A percentile compares a stretch with the other conserved stretches of the same genome.
Evolutionary conservation across 2,329 filamentous ascomycete species (phyloP).

Genomic region (Aspergillus felis): DNA sequence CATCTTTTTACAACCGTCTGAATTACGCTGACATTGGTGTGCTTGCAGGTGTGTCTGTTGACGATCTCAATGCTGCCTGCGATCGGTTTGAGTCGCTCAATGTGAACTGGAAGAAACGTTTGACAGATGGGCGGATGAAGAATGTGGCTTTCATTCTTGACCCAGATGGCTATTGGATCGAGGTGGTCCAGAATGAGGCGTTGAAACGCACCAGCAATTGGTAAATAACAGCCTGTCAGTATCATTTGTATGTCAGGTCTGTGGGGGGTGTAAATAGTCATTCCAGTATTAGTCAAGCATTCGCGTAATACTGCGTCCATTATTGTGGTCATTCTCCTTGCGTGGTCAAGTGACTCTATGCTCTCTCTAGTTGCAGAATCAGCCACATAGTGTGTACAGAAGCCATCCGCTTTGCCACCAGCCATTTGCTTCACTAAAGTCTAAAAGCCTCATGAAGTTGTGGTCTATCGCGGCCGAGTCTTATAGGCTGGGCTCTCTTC

Average conservation of each 20-base stretch:
- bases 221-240: conserved; percentile 16
- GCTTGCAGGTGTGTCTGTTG: conserved; percentile 66
- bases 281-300: neutral
- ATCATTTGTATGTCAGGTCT: neutral
- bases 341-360: neutral
- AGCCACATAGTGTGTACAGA: neutral
- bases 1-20: neutral
- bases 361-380: neutral
- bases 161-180: conserved; percentile 79
- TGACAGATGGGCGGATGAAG: conserved; percentile 89
- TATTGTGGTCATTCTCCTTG: neutral
- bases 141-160: conserved; percentile 89
- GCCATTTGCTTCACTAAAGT: neutral
- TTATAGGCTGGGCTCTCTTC: conserved; percentile 14
- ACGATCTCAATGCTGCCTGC: conserved; percentile 85
- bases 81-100: conserved; percentile 75
- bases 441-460: neutral
- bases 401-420: neutral
- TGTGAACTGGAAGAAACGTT: conserved; percentile 89
- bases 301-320: neutral
- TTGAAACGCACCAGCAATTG: conserved; percentile 42
- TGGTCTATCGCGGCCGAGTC: conserved; percentile 1
- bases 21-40: conserved; percentile 4
- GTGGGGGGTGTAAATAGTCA: neutral
- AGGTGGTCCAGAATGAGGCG: conserved; percentile 67